Conservation (phyloP, 768 basidiomycete genomes). For the Dentipellis sp. region DNA sequence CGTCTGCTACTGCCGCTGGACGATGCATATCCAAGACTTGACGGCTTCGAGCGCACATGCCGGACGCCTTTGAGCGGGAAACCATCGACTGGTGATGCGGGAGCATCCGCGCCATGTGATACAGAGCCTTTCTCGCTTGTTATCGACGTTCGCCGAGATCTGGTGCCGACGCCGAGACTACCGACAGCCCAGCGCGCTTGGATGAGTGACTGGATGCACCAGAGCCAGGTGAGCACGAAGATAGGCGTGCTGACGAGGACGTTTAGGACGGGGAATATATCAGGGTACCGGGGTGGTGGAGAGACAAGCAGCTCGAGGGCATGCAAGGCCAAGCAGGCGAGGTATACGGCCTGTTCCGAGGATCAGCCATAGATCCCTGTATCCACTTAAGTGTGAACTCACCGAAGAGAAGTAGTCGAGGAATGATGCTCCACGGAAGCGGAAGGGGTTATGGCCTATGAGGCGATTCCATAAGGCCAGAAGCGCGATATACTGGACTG, state of each 20-base stretch:
- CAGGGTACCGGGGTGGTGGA: conserved; percentile 74
- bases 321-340: conserved; percentile 47
- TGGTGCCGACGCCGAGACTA: conserved; percentile 28
- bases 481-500: conserved; percentile 61
- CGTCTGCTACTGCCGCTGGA: background rate
- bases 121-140: no score
- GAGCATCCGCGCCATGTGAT: no score
- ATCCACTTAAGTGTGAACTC: conserved; percentile 14
- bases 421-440: conserved; percentile 34
- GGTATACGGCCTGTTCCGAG: conserved; percentile 40
- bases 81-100: no score
- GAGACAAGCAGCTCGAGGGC: conserved; percentile 47
- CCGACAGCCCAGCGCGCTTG: conserved; percentile 76
- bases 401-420: conserved; percentile 48
- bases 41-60: no score
- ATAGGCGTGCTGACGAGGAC: conserved; percentile 73
- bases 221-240: conserved; percentile 78
- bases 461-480: conserved; percentile 74
- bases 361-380: background rate
- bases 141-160: no score
- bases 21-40: background rate
- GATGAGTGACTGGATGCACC: conserved; percentile 77
- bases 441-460: conserved; percentile 69
- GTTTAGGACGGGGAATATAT: conserved; percentile 80
- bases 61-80: no score